Conservation (phyloP, 257 asterid species). For the Capsicum chinense region DNA sequence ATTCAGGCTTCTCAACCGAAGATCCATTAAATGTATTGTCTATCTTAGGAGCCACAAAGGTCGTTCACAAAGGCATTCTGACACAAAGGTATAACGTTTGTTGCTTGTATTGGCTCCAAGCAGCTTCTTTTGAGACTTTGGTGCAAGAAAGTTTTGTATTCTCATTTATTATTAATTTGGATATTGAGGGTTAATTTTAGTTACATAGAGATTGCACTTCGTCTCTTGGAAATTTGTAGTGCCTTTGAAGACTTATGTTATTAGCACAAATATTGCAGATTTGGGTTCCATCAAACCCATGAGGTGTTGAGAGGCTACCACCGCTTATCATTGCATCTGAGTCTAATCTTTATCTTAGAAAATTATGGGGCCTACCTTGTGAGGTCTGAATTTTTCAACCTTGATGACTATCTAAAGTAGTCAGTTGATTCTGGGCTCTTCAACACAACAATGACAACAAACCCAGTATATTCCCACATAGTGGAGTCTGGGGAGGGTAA, state of each 20-base stretch:
- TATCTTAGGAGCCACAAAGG: conserved; percentile 58
- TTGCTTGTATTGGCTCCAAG: background rate
- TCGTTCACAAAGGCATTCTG: conserved; percentile 44
- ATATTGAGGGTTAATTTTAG: background rate
- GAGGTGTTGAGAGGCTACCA: conserved; percentile 86
- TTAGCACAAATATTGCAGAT: conserved; percentile 49
- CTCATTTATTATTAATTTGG: conserved; percentile 9
- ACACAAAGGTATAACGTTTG: conserved; percentile 52
- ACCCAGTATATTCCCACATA: too few species aligned
- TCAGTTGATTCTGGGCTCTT: background rate
- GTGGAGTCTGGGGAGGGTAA: too few species aligned
- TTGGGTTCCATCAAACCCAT: conserved; percentile 85
- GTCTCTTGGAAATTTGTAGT: background rate
- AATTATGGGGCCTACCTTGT: conserved; percentile 78
- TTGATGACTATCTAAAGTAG: conserved; percentile 19
- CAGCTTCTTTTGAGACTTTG: background rate
- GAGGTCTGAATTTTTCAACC: conserved; percentile 57
- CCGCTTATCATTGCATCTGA: conserved; percentile 60
- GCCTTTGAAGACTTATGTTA: background rate
- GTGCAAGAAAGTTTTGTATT: background rate
- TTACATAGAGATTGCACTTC: background rate
- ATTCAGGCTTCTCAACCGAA: conserved; percentile 83
- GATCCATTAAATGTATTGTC: conserved; percentile 76
- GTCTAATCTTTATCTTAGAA: conserved; percentile 71
- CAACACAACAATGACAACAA: too few species aligned